These are phyloP conservation scores for Amorphotheca resinae DNA, from an alignment of 495 filamentous ascomycete genomes.

Conservation along the genomic window DNA sequence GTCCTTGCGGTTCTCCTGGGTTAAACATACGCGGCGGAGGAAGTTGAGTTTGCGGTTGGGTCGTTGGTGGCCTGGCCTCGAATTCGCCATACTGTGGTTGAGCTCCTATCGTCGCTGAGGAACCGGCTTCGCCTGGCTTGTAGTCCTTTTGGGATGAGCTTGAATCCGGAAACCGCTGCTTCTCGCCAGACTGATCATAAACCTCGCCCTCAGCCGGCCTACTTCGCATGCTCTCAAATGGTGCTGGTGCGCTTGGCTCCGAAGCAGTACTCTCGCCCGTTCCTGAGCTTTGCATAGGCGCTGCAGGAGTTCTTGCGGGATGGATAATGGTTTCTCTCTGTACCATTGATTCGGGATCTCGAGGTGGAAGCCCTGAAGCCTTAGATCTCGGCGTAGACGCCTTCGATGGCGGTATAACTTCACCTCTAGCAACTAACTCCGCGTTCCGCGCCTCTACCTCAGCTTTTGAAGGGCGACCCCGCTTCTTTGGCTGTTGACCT, in stretches of 20 bases:
- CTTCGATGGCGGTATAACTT: constrained; percentile 10
- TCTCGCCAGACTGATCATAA: constrained; percentile 2
- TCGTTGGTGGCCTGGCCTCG: background rate
- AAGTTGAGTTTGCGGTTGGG: background rate
- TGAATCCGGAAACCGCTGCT: background rate
- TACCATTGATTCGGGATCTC: constrained; percentile 3
- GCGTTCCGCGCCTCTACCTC: constrained; percentile 39
- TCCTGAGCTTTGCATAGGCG: background rate
- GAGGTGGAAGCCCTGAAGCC: background rate
- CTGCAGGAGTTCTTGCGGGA: constrained; percentile 5
- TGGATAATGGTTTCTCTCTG: background rate
- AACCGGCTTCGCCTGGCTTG: constrained; percentile 4
- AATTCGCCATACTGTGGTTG: background rate
- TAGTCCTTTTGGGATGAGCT: background rate
- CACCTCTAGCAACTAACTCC: constrained; percentile 29
- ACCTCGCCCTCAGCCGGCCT: background rate
- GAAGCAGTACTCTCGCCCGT: background rate
- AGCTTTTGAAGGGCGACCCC: constrained; percentile 46
- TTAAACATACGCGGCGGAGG: background rate
- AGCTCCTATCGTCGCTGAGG: background rate
- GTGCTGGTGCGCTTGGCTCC: background rate
- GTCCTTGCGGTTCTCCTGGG: background rate
- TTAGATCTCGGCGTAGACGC: background rate
- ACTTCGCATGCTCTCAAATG: background rate
- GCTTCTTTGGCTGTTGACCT: constrained; percentile 38